A percentile compares a stretch with the other conserved stretches of the same genome.
Evolutionary conservation across 176 grass and related monocot genomes (phyloP).

Genomic region (Carex littledalei): DNA sequence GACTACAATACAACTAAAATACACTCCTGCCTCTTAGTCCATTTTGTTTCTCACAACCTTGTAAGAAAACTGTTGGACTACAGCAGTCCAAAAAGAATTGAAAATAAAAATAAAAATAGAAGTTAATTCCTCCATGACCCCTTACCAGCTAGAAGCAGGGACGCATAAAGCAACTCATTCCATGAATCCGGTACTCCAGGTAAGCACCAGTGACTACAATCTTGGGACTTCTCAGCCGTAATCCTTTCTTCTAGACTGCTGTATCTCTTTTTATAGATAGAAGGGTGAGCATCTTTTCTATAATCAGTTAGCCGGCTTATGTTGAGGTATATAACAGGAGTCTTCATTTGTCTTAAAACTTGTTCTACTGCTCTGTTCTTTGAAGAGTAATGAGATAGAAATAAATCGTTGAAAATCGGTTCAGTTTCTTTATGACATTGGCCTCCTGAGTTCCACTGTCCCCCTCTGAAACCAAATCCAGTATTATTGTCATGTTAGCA

Average conservation of each 20-base stretch:
- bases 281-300: slow-evolving; percentile 81
- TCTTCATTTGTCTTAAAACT: slow-evolving; percentile 58
- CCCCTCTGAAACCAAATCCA: slow-evolving; percentile 50
- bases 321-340: slow-evolving; percentile 82
- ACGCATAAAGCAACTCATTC: slow-evolving; percentile 79
- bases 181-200: slow-evolving; percentile 84
- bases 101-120: background rate
- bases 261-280: slow-evolving; percentile 51
- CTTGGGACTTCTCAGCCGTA: slow-evolving; percentile 47
- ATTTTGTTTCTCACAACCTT: background rate
- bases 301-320: slow-evolving; percentile 79
- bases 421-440: slow-evolving; percentile 68
- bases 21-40: background rate
- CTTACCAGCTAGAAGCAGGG: slow-evolving; percentile 60
- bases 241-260: slow-evolving; percentile 45
- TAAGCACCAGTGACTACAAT: slow-evolving; percentile 99
- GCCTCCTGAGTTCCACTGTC: slow-evolving; percentile 84
- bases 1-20: background rate
- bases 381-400: slow-evolving; percentile 61
- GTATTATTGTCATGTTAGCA: background rate
- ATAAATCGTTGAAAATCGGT: slow-evolving; percentile 64
- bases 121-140: slow-evolving; percentile 51
- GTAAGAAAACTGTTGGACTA: background rate
- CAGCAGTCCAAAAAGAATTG: background rate
- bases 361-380: slow-evolving; percentile 73